These are phyloP conservation scores for Fraxinus ornus DNA, from an alignment of 305 asterid species.

Conservation along the genomic window DNA sequence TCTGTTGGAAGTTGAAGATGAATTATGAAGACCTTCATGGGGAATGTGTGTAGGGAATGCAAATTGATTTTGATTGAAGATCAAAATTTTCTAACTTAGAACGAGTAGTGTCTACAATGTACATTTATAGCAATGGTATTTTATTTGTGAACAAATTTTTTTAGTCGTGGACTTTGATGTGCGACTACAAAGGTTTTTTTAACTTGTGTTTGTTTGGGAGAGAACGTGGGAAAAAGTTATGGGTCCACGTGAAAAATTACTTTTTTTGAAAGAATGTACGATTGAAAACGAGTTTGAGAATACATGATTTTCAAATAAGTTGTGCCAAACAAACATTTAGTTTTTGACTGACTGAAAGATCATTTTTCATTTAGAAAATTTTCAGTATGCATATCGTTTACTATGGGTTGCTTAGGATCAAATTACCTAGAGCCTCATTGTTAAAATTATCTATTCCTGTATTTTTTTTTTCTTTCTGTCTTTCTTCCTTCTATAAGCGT, in stretches of 20 bases:
- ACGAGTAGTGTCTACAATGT: constrained; percentile 10
- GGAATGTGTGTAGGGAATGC: constrained; percentile 15
- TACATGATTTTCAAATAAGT: neutral
- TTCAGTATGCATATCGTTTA: neutral
- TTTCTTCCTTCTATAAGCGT: neutral
- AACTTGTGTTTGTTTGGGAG: neutral
- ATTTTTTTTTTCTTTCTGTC: neutral
- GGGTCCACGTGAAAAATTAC: neutral
- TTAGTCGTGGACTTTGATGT: neutral
- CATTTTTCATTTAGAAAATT: neutral
- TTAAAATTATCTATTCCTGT: neutral
- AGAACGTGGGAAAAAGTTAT: neutral
- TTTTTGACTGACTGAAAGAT: neutral
- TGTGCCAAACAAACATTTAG: neutral
- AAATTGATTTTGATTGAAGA: constrained; percentile 5
- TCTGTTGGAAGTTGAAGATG: neutral
- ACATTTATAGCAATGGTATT: constrained; percentile 9
- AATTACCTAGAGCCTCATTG: neutral
- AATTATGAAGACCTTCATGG: neutral
- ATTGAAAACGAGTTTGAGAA: neutral
- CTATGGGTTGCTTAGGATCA: neutral
- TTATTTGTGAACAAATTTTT: neutral
- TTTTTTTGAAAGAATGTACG: too few relatives aligned
- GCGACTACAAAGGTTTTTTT: neutral
- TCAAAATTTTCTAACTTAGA: neutral